Percentiles rank a stretch among this genome's conserved stretches.
phyloP scores from a whole-genome alignment of 2,329 filamentous ascomycete species.

The Xylariales sp. region DNA sequence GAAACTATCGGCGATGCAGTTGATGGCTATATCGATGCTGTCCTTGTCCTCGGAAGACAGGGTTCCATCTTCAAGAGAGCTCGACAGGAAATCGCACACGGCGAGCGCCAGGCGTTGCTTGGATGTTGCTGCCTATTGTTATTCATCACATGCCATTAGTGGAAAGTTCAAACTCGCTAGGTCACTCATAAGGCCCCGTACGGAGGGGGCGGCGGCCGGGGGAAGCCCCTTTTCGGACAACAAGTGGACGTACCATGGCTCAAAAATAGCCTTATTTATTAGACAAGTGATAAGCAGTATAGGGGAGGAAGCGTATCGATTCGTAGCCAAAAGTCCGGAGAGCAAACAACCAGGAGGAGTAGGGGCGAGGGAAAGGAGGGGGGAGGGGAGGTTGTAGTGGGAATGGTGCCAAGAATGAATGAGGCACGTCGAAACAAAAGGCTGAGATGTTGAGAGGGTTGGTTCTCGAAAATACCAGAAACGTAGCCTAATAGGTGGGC shows the following conservation, averaged over 20 bases:
- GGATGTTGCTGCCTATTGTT: constrained; percentile 58
- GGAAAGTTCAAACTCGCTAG: not conserved
- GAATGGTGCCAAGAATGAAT: not conserved
- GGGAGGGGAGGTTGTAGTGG: not conserved
- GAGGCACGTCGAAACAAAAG: not conserved
- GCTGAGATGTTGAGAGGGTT: not conserved
- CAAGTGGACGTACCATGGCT: constrained; percentile 24
- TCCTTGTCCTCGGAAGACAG: constrained; percentile 89
- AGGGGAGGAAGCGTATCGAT: not conserved
- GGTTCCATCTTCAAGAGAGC: constrained; percentile 87
- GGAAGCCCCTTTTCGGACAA: too few species aligned
- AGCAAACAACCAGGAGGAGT: not conserved
- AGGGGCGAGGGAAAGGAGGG: not conserved
- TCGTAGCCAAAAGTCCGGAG: not conserved
- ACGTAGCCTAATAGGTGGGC: constrained; percentile 1
- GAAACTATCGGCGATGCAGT: constrained; percentile 95
- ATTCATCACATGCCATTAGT: constrained; percentile 7
- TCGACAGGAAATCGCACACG: constrained; percentile 93
- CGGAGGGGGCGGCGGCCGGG: too few species aligned
- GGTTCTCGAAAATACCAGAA: not conserved
- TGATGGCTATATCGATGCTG: constrained; percentile 91
- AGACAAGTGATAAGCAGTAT: not conserved
- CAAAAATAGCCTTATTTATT: not conserved
- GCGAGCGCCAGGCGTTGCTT: constrained; percentile 94
- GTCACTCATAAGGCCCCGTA: not conserved